phyloP scores from a whole-genome alignment of 257 asterid species.

The Solanum corneliomulleri region DNA sequence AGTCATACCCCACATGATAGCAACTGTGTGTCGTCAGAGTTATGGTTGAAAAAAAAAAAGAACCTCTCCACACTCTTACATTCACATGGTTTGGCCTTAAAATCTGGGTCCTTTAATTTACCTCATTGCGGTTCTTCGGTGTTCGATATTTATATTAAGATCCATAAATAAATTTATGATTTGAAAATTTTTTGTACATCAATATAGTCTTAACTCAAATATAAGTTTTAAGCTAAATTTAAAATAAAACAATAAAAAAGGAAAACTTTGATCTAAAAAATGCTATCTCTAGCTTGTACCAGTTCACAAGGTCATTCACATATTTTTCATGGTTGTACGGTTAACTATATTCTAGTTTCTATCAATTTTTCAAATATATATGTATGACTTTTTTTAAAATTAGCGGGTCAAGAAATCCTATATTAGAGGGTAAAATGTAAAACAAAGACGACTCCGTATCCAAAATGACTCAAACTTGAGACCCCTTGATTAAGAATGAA shows the following conservation, averaged over 20 bases:
- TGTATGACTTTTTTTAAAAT: too few relatives aligned
- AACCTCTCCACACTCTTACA: background rate
- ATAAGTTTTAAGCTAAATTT: too few relatives aligned
- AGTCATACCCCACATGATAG: background rate
- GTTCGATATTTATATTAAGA: accelerated
- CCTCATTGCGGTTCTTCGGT: background rate
- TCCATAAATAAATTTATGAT: accelerated
- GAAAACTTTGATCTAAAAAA: too few relatives aligned
- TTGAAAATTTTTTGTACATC: too few relatives aligned
- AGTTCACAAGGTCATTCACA: too few relatives aligned
- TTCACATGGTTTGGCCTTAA: slow-evolving; percentile 37
- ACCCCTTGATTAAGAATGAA: accelerated
- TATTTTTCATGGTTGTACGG: too few relatives aligned
- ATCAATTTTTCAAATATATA: too few relatives aligned
- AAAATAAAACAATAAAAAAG: too few relatives aligned
- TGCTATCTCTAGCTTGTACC: too few relatives aligned
- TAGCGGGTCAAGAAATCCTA: accelerated
- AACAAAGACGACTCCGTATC: accelerated
- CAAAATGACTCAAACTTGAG: accelerated
- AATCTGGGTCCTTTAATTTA: slow-evolving; percentile 28
- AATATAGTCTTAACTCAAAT: too few relatives aligned
- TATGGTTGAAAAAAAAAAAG: slow-evolving; percentile 27
- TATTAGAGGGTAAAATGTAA: accelerated
- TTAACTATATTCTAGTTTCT: too few relatives aligned
- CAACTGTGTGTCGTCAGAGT: slow-evolving; percentile 3